Evolutionary conservation across 2,329 filamentous ascomycete species (phyloP), one percentile per base, ranked within the genome.

Genomic region (Verticillium isaacii): DNA sequence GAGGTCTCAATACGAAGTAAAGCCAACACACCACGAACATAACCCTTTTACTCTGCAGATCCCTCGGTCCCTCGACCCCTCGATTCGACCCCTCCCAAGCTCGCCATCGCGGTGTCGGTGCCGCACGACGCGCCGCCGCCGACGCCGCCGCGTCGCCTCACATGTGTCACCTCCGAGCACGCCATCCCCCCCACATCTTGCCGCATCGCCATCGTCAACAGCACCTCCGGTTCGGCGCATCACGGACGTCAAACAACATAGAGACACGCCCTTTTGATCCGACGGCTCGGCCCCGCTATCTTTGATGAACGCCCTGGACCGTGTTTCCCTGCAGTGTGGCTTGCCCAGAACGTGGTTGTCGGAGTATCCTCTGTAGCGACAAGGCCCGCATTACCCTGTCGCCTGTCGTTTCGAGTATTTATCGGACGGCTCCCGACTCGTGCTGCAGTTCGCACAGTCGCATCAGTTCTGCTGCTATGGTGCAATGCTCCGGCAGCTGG

Each of bases 141-240:
- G 45, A 25, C 45, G 45, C n/a, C 45, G 45, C 19, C 45, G 45
- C 45, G 45, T 52, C 19, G 45, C 19, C 45, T 52, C 45, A 52
- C 45, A n/a, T 52, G 14, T 23, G 45, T 52, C n/a, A 52, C 45
- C 45, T 23, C 45, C 37, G 59, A 65, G 64, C 64, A 65, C 64
- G 64, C 64, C 57, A 65, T 65, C 52, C 62, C 59, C 59, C 63
- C 64, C 64, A 61, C 64, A 61, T 60, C 59, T 65, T 65, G 64
- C 57, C 45, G 64, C 59, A 65, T 65, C 36, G 8, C 41, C 34
- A 41, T 19, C 29, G 6, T 6, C 5, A 29, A 3, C 29, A 29
- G 29, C 29, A 14, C 39, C 34, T 36, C 32, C 56, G 25, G 8
- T 41, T 29, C 60, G 37, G 29, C 37, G 54, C 29, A 34, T 14